phyloP scores from a whole-genome alignment of 2,329 filamentous ascomycete species.

The Huntiella bhutanensis region DNA sequence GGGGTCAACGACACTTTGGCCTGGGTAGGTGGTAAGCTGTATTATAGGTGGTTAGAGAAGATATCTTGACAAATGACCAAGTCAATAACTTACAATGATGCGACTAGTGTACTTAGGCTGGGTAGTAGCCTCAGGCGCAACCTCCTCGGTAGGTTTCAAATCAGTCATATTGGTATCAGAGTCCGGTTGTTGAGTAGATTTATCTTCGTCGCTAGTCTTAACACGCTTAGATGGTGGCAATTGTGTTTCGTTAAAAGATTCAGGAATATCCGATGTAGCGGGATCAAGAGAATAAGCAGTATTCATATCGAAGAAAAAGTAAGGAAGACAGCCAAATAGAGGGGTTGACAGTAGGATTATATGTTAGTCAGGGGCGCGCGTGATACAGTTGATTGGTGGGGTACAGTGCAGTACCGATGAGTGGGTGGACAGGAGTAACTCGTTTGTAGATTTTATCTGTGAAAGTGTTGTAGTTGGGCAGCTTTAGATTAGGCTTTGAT shows the following conservation, averaged over 20 bases:
- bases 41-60: background rate
- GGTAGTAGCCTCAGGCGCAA: background rate
- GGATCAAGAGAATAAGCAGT: slow-evolving; percentile 7
- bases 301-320: slow-evolving; percentile 2
- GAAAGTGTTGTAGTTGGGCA: too few relatives aligned
- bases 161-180: slow-evolving; percentile 2
- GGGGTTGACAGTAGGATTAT: too few relatives aligned
- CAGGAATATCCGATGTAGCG: background rate
- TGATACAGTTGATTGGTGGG: too few relatives aligned
- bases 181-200: slow-evolving; percentile 1
- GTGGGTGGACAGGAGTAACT: too few relatives aligned
- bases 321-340: too few relatives aligned
- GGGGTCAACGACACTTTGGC: slow-evolving; percentile 15
- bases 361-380: too few relatives aligned
- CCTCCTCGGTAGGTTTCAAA: slow-evolving; percentile 1
- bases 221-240: background rate
- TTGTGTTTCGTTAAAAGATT: background rate
- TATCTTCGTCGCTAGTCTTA: background rate
- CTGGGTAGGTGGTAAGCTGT: slow-evolving; percentile 14
- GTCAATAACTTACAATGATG: slow-evolving; percentile 7
- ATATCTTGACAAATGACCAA: background rate
- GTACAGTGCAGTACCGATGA: too few relatives aligned
- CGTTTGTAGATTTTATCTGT: too few relatives aligned
- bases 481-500: too few relatives aligned
- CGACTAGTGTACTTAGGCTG: slow-evolving; percentile 9